Conservation (phyloP, 2,329 filamentous ascomycete species). For the Beauveria asiatica region DNA sequence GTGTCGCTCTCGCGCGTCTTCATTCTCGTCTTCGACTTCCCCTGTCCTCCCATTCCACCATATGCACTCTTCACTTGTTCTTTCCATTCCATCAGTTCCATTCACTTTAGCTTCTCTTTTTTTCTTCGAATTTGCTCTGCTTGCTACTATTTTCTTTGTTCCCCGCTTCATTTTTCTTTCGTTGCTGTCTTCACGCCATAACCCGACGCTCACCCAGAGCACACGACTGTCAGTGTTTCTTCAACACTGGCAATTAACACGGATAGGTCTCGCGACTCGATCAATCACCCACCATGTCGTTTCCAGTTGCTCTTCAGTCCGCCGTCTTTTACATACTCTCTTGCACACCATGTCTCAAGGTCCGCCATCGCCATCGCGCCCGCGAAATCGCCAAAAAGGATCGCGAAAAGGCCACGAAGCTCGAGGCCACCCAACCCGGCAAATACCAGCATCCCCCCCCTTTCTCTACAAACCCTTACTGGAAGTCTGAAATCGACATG, state of each 20-base stretch:
- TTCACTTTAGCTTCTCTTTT: slow-evolving; percentile 4
- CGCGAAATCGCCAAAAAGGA: slow-evolving; percentile 62
- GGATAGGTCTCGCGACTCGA: neutral
- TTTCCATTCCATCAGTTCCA: neutral
- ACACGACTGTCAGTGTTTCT: neutral
- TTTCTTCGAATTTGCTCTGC: neutral
- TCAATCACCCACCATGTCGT: slow-evolving; percentile 28
- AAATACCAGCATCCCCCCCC: slow-evolving; percentile 72
- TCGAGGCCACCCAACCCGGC: slow-evolving; percentile 61
- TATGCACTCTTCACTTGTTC: slow-evolving; percentile 5
- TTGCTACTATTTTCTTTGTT: neutral
- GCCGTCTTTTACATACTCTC: slow-evolving; percentile 70
- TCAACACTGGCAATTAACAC: too few relatives aligned
- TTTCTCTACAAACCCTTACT: slow-evolving; percentile 81
- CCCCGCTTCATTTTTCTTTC: neutral
- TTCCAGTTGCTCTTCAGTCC: slow-evolving; percentile 59
- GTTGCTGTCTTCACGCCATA: neutral
- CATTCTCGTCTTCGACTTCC: neutral
- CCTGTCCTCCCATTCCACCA: slow-evolving; percentile 4
- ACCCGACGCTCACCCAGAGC: neutral
- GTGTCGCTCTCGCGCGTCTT: neutral
- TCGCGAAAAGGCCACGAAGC: slow-evolving; percentile 47
- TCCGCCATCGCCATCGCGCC: slow-evolving; percentile 60
- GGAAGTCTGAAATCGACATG: slow-evolving; percentile 77
- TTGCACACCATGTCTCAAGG: slow-evolving; percentile 69